phyloP scores from a whole-genome alignment of 2,329 filamentous ascomycete species.

The Ophiosphaerella korrae region DNA sequence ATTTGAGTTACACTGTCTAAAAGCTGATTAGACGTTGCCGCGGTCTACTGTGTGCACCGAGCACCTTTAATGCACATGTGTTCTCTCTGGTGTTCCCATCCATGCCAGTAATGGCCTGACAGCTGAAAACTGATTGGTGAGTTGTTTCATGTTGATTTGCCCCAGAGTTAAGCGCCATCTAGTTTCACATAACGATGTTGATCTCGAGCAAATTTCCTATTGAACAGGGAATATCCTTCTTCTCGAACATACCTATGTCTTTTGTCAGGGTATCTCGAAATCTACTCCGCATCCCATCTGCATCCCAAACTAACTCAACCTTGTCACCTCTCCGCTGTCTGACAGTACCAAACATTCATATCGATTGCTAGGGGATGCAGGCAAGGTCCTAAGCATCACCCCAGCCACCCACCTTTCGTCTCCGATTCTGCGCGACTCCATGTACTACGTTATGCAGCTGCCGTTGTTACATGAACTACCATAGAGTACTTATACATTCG shows the following conservation, averaged over 20 bases:
- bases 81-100: slow-evolving; percentile 60
- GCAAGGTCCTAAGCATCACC: slow-evolving; percentile 1
- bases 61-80: slow-evolving; percentile 30
- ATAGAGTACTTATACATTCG: not conserved
- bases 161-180: not conserved
- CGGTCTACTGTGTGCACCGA: no score
- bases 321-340: not conserved
- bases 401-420: slow-evolving; percentile 9
- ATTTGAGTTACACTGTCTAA: no score
- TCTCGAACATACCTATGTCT: not conserved
- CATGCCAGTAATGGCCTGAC: slow-evolving; percentile 59
- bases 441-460: not conserved
- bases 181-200: not conserved
- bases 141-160: slow-evolving; percentile 2
- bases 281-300: not conserved
- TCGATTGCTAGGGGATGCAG: slow-evolving; percentile 12
- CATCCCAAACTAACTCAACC: slow-evolving; percentile 4
- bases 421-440: slow-evolving; percentile 3
- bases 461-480: not conserved
- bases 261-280: not conserved
- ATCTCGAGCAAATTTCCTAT: not conserved
- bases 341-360: slow-evolving; percentile 2
- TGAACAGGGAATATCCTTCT: not conserved
- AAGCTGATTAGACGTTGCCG: no score
- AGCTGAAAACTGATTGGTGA: slow-evolving; percentile 55